phyloP scores from a whole-genome alignment of 257 asterid genomes.

The Gentiana dahurica region DNA sequence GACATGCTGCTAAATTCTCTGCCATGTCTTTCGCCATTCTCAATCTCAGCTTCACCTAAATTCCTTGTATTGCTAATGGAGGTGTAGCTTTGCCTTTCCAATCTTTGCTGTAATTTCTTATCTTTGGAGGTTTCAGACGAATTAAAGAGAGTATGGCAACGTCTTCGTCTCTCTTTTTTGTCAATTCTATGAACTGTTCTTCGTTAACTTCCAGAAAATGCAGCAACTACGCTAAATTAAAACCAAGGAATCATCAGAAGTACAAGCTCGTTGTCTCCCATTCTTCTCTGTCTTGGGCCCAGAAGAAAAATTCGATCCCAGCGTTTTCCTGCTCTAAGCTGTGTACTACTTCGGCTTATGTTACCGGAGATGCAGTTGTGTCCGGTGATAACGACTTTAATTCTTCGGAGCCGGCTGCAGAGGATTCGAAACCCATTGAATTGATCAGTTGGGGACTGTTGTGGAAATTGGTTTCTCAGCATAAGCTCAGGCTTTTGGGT shows the following conservation, averaged over 20 bases:
- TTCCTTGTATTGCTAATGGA: no score
- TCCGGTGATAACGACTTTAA: slow-evolving; percentile 52
- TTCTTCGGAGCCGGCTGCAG: slow-evolving; percentile 15
- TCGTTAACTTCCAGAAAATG: neutral
- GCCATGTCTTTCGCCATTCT: no score
- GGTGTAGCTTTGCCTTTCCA: no score
- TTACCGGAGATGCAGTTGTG: slow-evolving; percentile 63
- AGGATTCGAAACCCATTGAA: slow-evolving; percentile 37
- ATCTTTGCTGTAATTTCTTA: no score
- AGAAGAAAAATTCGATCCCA: slow-evolving; percentile 5
- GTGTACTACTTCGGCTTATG: slow-evolving; percentile 36
- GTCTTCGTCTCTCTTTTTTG: slow-evolving; percentile 1
- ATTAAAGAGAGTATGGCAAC: slow-evolving; percentile 3
- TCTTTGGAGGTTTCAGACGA: no score
- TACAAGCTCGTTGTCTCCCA: slow-evolving; percentile 9
- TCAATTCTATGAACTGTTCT: neutral
- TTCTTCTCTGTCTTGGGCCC: slow-evolving; percentile 17
- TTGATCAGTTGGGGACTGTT: slow-evolving; percentile 73
- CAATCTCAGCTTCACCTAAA: no score
- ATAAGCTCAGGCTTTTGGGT: slow-evolving; percentile 59
- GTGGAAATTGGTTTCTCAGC: slow-evolving; percentile 56
- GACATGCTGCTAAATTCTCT: no score
- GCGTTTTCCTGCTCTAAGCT: slow-evolving; percentile 5
- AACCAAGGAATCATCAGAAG: slow-evolving; percentile 2
- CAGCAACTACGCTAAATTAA: neutral